Conservation (phyloP, 805 yeast species). For the Priceomyces castillae region DNA sequence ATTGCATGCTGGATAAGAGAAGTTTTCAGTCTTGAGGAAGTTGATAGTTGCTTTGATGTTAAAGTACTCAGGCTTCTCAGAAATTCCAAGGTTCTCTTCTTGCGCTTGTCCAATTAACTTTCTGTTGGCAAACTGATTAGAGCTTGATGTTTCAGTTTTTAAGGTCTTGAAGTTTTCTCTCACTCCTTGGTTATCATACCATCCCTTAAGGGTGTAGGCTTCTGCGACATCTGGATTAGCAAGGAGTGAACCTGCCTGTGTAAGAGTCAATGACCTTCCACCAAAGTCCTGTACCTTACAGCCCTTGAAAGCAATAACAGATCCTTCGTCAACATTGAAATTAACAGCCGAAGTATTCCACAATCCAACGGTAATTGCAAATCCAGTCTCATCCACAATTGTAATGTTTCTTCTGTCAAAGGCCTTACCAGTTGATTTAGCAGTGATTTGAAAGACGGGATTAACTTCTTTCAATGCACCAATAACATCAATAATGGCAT, state of each 20-base stretch:
- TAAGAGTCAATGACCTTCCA: slow-evolving; percentile 79
- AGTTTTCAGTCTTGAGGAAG: slow-evolving; percentile 67
- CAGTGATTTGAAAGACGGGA: slow-evolving; percentile 73
- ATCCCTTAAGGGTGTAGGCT: slow-evolving; percentile 85
- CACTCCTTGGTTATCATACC: slow-evolving; percentile 85
- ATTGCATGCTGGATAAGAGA: slow-evolving; percentile 88
- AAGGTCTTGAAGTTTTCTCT: slow-evolving; percentile 59
- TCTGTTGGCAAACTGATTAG: slow-evolving; percentile 51
- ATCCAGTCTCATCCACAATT: slow-evolving; percentile 81
- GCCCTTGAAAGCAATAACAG: slow-evolving; percentile 90
- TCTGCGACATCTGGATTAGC: slow-evolving; percentile 88
- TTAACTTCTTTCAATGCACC: slow-evolving; percentile 80
- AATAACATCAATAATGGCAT: slow-evolving; percentile 76
- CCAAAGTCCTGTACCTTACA: slow-evolving; percentile 85
- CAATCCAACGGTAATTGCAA: slow-evolving; percentile 73
- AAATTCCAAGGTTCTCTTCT: slow-evolving; percentile 64
- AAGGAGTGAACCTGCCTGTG: slow-evolving; percentile 71
- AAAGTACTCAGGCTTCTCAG: slow-evolving; percentile 79
- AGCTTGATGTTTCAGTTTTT: slow-evolving; percentile 48
- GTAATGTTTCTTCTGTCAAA: slow-evolving; percentile 88
- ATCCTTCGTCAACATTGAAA: slow-evolving; percentile 68
- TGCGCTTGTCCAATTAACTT: slow-evolving; percentile 66
- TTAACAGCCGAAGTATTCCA: slow-evolving; percentile 90
- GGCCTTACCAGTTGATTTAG: slow-evolving; percentile 85
- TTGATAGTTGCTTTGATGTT: slow-evolving; percentile 70